Conservation (phyloP, 495 filamentous ascomycete genomes). For the Penicillium steckii region DNA sequence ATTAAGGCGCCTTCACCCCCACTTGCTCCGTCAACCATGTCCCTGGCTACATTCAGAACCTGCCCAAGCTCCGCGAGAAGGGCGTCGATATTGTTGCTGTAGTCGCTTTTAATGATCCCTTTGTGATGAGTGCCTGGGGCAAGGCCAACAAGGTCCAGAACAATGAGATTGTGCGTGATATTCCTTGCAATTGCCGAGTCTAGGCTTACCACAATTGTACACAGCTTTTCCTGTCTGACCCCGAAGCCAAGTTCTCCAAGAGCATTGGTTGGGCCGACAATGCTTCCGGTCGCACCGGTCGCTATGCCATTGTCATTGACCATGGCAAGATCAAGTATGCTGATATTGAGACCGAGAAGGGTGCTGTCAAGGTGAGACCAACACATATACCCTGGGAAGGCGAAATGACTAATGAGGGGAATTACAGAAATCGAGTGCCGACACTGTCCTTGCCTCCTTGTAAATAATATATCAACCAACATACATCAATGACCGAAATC, state of each 20-base stretch:
- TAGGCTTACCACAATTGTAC: background rate
- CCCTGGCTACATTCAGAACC: conserved; percentile 76
- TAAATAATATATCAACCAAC: conserved; percentile 10
- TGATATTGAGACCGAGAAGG: conserved; percentile 68
- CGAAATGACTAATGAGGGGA: background rate
- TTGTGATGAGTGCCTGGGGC: conserved; percentile 92
- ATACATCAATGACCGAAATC: background rate
- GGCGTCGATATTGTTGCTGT: conserved; percentile 82
- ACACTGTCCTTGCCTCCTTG: conserved; percentile 56
- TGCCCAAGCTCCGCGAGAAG: conserved; percentile 69
- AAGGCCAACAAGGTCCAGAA: conserved; percentile 85
- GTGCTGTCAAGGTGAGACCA: conserved; percentile 43
- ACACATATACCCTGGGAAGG: background rate
- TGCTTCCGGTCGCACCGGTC: conserved; percentile 61
- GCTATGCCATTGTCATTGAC: conserved; percentile 85
- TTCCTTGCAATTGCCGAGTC: too few species aligned
- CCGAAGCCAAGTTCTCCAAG: conserved; percentile 70
- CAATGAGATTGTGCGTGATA: conserved; percentile 67
- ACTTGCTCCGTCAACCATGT: conserved; percentile 84
- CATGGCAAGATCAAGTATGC: conserved; percentile 86
- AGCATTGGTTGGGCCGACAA: conserved; percentile 75
- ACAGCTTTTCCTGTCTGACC: conserved; percentile 81
- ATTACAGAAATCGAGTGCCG: conserved; percentile 65
- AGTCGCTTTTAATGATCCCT: conserved; percentile 84
- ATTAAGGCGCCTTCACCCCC: conserved; percentile 82